phyloP scores from a whole-genome alignment of 768 basidiomycete genomes.

The Mycena olivaceomarginata region DNA sequence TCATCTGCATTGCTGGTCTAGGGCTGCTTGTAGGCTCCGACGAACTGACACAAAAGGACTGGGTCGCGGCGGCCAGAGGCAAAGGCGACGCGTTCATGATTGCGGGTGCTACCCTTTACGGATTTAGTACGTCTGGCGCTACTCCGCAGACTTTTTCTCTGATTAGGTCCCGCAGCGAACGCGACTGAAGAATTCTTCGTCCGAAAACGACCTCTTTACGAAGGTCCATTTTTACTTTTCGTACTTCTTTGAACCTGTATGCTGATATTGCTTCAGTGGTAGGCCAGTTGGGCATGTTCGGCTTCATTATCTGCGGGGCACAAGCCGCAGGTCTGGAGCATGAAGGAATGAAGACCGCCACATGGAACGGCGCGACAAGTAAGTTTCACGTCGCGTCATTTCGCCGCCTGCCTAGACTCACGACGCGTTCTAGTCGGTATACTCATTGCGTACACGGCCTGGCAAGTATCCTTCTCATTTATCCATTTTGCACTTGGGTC shows the following conservation, averaged over 20 bases:
- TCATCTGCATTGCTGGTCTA: conserved; percentile 84
- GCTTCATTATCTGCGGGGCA: conserved; percentile 85
- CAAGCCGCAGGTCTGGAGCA: conserved; percentile 88
- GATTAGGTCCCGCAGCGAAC: conserved; percentile 71
- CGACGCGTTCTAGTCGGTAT: conserved; percentile 61
- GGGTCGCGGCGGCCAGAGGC: conserved; percentile 75
- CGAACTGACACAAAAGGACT: conserved; percentile 86
- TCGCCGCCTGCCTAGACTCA: conserved; percentile 18
- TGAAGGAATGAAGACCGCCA: conserved; percentile 74
- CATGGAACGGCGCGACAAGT: conserved; percentile 87
- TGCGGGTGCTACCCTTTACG: conserved; percentile 89
- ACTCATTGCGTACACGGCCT: conserved; percentile 61
- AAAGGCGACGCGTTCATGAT: conserved; percentile 94
- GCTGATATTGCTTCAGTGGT: conserved; percentile 66
- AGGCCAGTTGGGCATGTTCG: conserved; percentile 92
- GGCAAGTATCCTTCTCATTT: conserved; percentile 51
- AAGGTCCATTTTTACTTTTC: conserved; percentile 56
- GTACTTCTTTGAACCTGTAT: neutral
- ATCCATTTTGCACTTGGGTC: conserved; percentile 13
- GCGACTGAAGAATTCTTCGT: conserved; percentile 94
- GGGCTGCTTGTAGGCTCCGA: conserved; percentile 90
- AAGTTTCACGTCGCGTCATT: conserved; percentile 47
- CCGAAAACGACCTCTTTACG: conserved; percentile 85
- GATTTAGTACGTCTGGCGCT: conserved; percentile 77
- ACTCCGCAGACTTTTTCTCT: conserved; percentile 7